Percentiles rank a stretch among this genome's conserved stretches.
Evolutionary conservation across 208 protist species (phyloP).

Genomic region (Leishmania tropica): DNA sequence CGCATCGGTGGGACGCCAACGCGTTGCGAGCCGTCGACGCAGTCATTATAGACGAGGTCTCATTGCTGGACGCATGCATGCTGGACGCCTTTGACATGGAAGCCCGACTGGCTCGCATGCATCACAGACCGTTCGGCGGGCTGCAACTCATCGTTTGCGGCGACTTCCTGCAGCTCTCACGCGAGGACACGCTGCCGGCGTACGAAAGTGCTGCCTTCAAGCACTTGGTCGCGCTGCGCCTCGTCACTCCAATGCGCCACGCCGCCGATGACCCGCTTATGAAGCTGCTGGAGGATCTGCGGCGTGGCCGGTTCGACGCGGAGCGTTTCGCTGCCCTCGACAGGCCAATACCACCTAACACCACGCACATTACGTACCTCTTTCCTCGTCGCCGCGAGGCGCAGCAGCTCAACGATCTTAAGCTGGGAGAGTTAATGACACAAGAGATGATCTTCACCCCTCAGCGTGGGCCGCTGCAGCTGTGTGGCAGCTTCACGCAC

Average conservation of each 20-base stretch:
- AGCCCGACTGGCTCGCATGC: slow-evolving; percentile 74
- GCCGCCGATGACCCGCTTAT: slow-evolving; percentile 52
- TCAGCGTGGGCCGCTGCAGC: slow-evolving; percentile 74
- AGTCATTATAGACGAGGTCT: slow-evolving; percentile 94
- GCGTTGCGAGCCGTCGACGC: slow-evolving; percentile 87
- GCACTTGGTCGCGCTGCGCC: slow-evolving; percentile 54
- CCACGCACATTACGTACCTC: slow-evolving; percentile 77
- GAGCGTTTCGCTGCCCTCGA: slow-evolving; percentile 50
- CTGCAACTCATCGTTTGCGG: slow-evolving; percentile 92
- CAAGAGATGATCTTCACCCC: slow-evolving; percentile 71
- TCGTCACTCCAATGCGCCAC: slow-evolving; percentile 88
- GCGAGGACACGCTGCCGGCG: slow-evolving; percentile 39
- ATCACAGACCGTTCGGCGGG: slow-evolving; percentile 80
- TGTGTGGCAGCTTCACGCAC: slow-evolving; percentile 68
- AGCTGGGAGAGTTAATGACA: slow-evolving; percentile 65
- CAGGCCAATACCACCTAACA: slow-evolving; percentile 49
- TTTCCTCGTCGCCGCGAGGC: slow-evolving; percentile 78
- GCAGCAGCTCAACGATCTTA: slow-evolving; percentile 72
- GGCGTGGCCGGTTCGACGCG: slow-evolving; percentile 59
- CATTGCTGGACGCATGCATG: slow-evolving; percentile 75
- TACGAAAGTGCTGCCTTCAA: slow-evolving; percentile 67
- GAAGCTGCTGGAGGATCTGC: slow-evolving; percentile 59
- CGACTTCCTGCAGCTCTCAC: slow-evolving; percentile 93
- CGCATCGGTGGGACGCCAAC: slow-evolving; percentile 71
- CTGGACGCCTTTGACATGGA: slow-evolving; percentile 89